phyloP scores from a whole-genome alignment of 2,329 filamentous ascomycete genomes.

The Xylaria sp. region DNA sequence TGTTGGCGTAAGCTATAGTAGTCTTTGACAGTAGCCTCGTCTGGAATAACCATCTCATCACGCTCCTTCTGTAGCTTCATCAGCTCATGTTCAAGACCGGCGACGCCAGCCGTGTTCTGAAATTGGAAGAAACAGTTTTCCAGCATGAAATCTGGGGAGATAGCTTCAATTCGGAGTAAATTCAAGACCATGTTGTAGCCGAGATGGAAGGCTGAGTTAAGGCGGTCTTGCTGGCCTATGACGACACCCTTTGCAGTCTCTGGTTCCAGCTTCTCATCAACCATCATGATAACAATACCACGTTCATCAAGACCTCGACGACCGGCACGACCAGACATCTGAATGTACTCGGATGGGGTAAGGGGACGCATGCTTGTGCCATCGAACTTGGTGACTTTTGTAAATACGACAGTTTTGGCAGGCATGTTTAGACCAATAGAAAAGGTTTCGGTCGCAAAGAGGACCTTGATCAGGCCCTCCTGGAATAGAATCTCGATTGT shows the following conservation, averaged over 20 bases:
- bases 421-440: slow-evolving; percentile 99
- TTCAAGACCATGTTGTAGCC: slow-evolving; percentile 99
- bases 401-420: slow-evolving; percentile 99
- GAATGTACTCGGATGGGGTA: slow-evolving; percentile 95
- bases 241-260: slow-evolving; percentile 95
- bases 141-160: slow-evolving; percentile 98
- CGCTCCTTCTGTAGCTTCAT: slow-evolving; percentile 80
- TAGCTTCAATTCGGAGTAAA: slow-evolving; percentile 96
- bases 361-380: slow-evolving; percentile 83
- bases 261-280: slow-evolving; percentile 95
- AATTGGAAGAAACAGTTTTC: slow-evolving; percentile 98
- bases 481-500: slow-evolving; percentile 99
- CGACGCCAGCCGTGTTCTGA: slow-evolving; percentile 91
- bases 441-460: slow-evolving; percentile 98
- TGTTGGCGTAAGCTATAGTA: slow-evolving; percentile 93
- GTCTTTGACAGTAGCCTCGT: slow-evolving; percentile 90
- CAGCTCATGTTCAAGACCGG: slow-evolving; percentile 83
- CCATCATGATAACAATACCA: slow-evolving; percentile 99
- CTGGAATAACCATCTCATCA: slow-evolving; percentile 78
- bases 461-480: slow-evolving; percentile 95
- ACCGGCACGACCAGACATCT: slow-evolving; percentile 98
- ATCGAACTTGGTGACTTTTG: slow-evolving; percentile 94
- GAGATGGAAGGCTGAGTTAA: slow-evolving; percentile 97
- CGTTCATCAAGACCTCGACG: slow-evolving; percentile 97
- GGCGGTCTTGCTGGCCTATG: slow-evolving; percentile 93